Conservation (phyloP, 805 yeast species). For the Metschnikowia cubensis region DNA sequence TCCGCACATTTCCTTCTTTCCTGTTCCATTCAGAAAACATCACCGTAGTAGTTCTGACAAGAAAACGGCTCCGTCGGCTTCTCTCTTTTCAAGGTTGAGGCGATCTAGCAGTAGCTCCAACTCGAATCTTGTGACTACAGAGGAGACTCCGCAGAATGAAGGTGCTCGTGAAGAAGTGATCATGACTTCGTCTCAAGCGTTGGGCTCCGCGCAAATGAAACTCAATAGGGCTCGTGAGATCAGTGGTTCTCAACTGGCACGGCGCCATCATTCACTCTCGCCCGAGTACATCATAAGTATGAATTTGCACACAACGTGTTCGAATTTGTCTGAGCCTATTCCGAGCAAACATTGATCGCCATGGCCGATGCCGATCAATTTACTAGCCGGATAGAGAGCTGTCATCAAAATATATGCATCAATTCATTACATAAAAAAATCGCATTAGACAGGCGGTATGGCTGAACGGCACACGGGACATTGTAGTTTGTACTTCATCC, state of each 20-base stretch:
- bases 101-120: slow-evolving; percentile 1
- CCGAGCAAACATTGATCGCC: not conserved
- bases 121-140: not conserved
- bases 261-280: slow-evolving; percentile 2
- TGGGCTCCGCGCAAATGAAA: slow-evolving; percentile 1
- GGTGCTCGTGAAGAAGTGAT: not conserved
- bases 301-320: slow-evolving; percentile 2
- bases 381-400: not conserved
- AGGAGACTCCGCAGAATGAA: not conserved
- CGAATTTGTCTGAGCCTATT: not conserved
- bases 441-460: slow-evolving; percentile 63
- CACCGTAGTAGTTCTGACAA: not conserved
- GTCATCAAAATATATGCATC: not conserved
- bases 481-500: slow-evolving; percentile 91
- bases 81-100: not conserved
- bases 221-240: slow-evolving; percentile 6
- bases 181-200: slow-evolving; percentile 11
- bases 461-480: slow-evolving; percentile 91
- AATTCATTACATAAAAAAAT: not conserved
- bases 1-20: not conserved
- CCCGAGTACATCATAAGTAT: slow-evolving; percentile 9
- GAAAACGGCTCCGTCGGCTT: not conserved
- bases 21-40: not conserved
- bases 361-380: no score
- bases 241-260: not conserved